These are phyloP conservation scores for Amanita rubescens DNA, from an alignment of 768 basidiomycete genomes.

Conservation along the genomic window DNA sequence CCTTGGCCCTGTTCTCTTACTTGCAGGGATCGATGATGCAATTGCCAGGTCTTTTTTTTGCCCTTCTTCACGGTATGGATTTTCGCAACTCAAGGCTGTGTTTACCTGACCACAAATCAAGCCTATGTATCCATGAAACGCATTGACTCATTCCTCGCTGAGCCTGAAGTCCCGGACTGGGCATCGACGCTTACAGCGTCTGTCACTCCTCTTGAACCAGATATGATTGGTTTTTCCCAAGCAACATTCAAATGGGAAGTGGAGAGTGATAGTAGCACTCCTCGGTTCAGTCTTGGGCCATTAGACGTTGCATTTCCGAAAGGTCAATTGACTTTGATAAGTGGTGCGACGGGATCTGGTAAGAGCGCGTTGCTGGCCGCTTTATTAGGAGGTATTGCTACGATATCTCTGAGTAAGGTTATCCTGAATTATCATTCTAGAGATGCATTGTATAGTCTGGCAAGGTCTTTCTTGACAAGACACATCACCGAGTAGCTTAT, in stretches of 20 bases:
- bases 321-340: constrained; percentile 51
- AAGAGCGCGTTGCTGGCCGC: constrained; percentile 60
- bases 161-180: constrained; percentile 75
- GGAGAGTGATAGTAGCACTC: constrained; percentile 18
- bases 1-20: constrained; percentile 69
- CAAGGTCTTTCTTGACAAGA: constrained; percentile 46
- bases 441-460: constrained; percentile 55
- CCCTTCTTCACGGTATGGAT: constrained; percentile 49
- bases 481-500: constrained; percentile 55
- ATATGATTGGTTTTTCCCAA: constrained; percentile 42
- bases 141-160: constrained; percentile 64
- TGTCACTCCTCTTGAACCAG: constrained; percentile 8
- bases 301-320: constrained; percentile 51
- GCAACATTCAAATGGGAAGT: constrained; percentile 55
- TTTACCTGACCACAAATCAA: constrained; percentile 16
- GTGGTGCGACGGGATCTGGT: constrained; percentile 61
- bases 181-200: constrained; percentile 54
- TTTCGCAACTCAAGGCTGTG: background rate
- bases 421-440: constrained; percentile 22
- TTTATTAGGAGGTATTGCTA: constrained; percentile 53
- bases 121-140: constrained; percentile 78
- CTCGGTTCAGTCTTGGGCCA: constrained; percentile 49
- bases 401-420: constrained; percentile 4
- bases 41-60: constrained; percentile 56
- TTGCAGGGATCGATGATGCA: constrained; percentile 62